phyloP scores from a whole-genome alignment of 495 filamentous ascomycete species.

The Sordaria brevicollis region DNA sequence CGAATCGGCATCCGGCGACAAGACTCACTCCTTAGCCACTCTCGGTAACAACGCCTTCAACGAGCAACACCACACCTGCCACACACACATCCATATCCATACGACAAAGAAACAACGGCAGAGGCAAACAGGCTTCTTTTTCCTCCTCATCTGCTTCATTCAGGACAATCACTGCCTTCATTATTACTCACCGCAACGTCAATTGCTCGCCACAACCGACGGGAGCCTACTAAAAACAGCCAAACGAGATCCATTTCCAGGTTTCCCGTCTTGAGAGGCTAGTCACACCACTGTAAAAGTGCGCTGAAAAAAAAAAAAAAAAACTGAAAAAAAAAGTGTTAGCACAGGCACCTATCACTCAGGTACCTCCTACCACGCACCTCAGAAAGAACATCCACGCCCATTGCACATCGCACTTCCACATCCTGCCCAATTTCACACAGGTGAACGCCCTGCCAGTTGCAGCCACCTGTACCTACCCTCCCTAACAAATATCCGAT shows the following conservation, averaged over 20 bases:
- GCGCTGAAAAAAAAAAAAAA: background rate
- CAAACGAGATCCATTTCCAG: constrained; percentile 26
- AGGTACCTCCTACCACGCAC: background rate
- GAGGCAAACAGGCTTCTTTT: background rate
- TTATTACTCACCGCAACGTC: background rate
- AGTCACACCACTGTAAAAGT: constrained; percentile 20
- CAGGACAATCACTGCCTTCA: background rate
- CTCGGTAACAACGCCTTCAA: background rate
- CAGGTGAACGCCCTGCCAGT: constrained; percentile 21
- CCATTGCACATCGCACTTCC: background rate
- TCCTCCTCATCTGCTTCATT: too few relatives aligned
- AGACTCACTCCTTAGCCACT: background rate
- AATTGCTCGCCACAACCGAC: background rate
- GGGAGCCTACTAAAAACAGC: background rate
- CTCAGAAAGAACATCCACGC: background rate
- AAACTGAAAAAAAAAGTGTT: background rate
- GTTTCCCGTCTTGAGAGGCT: constrained; percentile 16
- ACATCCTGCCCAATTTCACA: background rate
- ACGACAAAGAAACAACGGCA: background rate
- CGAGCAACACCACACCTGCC: too few relatives aligned
- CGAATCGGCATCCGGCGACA: background rate
- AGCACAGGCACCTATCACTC: background rate
- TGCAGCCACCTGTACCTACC: constrained; percentile 38
- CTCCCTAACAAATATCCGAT: background rate
- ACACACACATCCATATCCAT: background rate